These are phyloP conservation scores for Lasiodiplodia sp. DNA, from an alignment of 2,329 filamentous ascomycete species.

Conservation along the genomic window DNA sequence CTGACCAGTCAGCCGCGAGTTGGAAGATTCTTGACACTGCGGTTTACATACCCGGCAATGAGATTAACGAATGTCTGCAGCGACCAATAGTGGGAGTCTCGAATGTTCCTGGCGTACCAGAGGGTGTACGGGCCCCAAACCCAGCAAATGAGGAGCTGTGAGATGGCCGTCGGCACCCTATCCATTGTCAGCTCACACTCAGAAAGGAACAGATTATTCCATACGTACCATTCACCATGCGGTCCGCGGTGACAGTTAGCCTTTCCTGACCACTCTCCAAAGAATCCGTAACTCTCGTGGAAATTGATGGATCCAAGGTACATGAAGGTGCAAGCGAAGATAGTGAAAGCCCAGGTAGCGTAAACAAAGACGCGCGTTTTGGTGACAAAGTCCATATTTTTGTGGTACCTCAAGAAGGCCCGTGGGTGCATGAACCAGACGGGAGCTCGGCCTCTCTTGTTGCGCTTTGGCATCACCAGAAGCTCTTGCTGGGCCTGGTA, in stretches of 20 bases:
- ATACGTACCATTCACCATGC: conserved; percentile 25
- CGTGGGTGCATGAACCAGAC: background rate
- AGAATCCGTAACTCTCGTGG: conserved; percentile 17
- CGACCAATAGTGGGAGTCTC: conserved; percentile 72
- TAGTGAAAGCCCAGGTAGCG: background rate
- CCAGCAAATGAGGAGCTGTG: conserved; percentile 71
- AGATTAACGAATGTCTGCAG: conserved; percentile 65
- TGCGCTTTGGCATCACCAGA: background rate
- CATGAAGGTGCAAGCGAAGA: background rate
- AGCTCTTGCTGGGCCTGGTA: conserved; percentile 26
- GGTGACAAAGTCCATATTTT: conserved; percentile 11
- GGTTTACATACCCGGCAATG: conserved; percentile 48
- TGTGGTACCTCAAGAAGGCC: conserved; percentile 1
- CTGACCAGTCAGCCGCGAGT: conserved; percentile 44
- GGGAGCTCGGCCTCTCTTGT: conserved; percentile 4
- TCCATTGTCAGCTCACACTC: background rate
- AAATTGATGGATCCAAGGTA: conserved; percentile 27
- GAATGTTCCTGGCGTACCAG: conserved; percentile 66
- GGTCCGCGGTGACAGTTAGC: conserved; percentile 22
- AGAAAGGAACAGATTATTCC: background rate
- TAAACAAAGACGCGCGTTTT: conserved; percentile 2
- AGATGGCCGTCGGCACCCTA: conserved; percentile 68
- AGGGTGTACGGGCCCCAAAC: conserved; percentile 67
- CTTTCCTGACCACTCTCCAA: conserved; percentile 24
- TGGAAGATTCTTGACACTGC: background rate